Evolutionary conservation across 139 green algal species (phyloP), one percentile per base, ranked within the genome.

Genomic region (Chlamydomonas sphaeroides): DNA sequence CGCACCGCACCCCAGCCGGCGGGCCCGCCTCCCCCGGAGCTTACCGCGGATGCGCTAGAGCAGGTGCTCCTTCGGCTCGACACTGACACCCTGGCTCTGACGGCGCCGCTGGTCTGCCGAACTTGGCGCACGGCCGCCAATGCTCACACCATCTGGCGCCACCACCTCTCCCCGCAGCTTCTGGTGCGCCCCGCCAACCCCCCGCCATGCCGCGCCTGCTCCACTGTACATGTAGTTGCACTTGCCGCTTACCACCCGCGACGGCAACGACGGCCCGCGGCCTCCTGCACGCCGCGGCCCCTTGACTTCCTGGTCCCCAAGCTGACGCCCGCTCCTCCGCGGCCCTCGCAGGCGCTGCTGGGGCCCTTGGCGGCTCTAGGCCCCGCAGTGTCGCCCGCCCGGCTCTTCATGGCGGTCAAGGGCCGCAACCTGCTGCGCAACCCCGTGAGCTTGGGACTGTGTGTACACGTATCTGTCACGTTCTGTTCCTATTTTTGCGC

Each of bases 371-470:
- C 72, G 51, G 38, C 36, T 2, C 38, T 53, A 0, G 48, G 68
- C 6, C 65, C 70, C 25, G 39, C 69, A 2, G 45, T 79, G 39
- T 14, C 21, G 4, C 67, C 78, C 25, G 23, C 59, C 11, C 65
- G 65, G 26, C 70, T 90, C 28, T 76, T 78, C 65, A 49, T 82
- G 8, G 75, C 68, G 18, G 11, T 74, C 36, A 65, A 84, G 42
- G 59, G 53, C 41, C 41, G 68, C 49, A 90, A 90, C 77, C 68
- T 90, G 26, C 77, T 90, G 32, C 56, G 81, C 21, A 90, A 90
- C 70, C 81, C 72, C 56, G 72, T 80, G 57, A 41, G 72, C 53
- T 15, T 25, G 38, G 17, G 15, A 36, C 20, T 59, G 20, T n/a
- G n/a, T n/a, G n/a, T n/a, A n/a, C n/a, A n/a, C n/a, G n/a, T n/a